phyloP scores from a whole-genome alignment of 2,329 filamentous ascomycete genomes.

The Pseudogymnoascus pannorum region DNA sequence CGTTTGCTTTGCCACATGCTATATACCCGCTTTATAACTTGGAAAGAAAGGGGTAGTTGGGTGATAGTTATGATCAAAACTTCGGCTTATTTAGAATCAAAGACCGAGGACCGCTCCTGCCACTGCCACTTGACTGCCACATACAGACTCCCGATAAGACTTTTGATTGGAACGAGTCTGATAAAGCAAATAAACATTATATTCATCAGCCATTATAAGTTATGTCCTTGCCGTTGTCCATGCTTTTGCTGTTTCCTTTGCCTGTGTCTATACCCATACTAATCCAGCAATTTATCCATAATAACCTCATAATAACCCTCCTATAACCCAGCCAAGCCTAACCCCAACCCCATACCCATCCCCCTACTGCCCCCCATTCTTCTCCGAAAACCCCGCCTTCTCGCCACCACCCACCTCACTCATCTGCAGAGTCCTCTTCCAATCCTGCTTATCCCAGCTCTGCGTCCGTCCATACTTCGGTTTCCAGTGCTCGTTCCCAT shows the following conservation, averaged over 20 bases:
- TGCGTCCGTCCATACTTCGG: conserved; percentile 22
- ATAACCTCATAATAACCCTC: neutral
- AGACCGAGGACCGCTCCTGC: too few relatives aligned
- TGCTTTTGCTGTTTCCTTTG: too few relatives aligned
- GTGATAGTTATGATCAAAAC: neutral
- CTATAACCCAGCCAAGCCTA: neutral
- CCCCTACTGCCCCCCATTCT: neutral
- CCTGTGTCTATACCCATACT: neutral
- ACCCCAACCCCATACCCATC: neutral
- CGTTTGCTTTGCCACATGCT: too few relatives aligned
- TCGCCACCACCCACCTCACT: conserved; percentile 31
- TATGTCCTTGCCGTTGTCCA: neutral
- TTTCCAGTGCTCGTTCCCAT: neutral
- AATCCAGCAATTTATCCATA: neutral
- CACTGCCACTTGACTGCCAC: neutral
- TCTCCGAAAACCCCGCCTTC: conserved; percentile 18
- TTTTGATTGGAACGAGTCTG: neutral
- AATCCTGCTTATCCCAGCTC: conserved; percentile 42
- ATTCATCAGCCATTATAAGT: neutral
- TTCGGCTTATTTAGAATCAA: neutral
- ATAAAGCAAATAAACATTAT: neutral
- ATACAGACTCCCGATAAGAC: neutral
- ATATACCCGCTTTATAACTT: neutral
- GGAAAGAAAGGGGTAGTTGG: neutral
- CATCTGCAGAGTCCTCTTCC: conserved; percentile 46